Evolutionary conservation across 2,329 filamentous ascomycete species (phyloP), one percentile per base, ranked within the genome.

Genomic region (Xylariaceae sp.): DNA sequence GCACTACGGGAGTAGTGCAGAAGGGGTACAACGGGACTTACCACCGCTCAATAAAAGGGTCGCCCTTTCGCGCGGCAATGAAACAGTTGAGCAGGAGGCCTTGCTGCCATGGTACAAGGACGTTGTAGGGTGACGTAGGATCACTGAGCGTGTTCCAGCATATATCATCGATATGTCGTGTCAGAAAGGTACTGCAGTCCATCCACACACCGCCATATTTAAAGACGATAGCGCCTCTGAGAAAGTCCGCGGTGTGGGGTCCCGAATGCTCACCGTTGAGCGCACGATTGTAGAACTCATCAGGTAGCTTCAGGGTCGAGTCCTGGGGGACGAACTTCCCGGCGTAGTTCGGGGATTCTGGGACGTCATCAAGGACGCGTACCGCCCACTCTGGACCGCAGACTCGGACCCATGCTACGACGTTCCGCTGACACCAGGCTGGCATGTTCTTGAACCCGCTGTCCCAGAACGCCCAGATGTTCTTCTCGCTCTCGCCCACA

Each of bases 391-490:
- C 62, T 1, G 65, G 57, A 3, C 66, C 68, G 35, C 66, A 66
- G 17, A 69, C 64, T 15, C 68, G 66, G 17, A 70, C 65, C 71
- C 71, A 74, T 51, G 66, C 61, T 17, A 66, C 58, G 35, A 74
- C 65, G 39, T 72, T 74, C 39, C 68, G 67, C 43, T 67, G 62
- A 30, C 64, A 68, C 70, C 70, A 73, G 6, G 47, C 49, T 1
- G 67, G 68, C 66, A 73, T 70, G 5, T 45, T 30, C 11, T 54
- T 18, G 27, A 70, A 42, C 1, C 69, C 69, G 5, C 61, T 54
- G 47, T 72, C 63, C 70, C 70, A 72, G 52, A 67, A 71, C 6
- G 66, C 63, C 69, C 69, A 72, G 27, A 71, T 58, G 42, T 71
- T 72, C 48, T 69, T 70, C 52, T 71, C 68, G 2, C 66, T 66